These are phyloP conservation scores for Phaeotremella fagi DNA, from an alignment of 768 basidiomycete genomes.

Conservation along the genomic window DNA sequence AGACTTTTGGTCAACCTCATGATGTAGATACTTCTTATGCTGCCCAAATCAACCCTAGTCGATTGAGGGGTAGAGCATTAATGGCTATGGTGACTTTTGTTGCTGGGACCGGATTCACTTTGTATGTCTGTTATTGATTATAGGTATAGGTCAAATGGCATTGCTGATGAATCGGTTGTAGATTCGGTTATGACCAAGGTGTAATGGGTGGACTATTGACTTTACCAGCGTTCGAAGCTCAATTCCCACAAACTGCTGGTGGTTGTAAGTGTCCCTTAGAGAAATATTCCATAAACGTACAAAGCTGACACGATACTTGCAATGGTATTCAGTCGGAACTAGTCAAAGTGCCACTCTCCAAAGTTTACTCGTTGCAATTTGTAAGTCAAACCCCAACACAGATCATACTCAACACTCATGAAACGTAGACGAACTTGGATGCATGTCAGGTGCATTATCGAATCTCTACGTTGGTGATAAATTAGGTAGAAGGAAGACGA, in stretches of 20 bases:
- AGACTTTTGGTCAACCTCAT: too few relatives aligned
- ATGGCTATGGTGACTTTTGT: slow-evolving; percentile 19
- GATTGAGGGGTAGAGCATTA: slow-evolving; percentile 12
- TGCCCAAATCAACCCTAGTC: slow-evolving; percentile 6
- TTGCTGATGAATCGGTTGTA: slow-evolving; percentile 5
- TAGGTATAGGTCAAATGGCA: too few relatives aligned
- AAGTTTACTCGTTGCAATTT: slow-evolving; percentile 60
- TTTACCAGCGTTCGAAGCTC: slow-evolving; percentile 58
- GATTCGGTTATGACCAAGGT: slow-evolving; percentile 70
- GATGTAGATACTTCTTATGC: slow-evolving; percentile 1
- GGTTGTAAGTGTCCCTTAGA: slow-evolving; percentile 14
- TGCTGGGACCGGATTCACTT: slow-evolving; percentile 13
- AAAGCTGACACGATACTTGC: too few relatives aligned
- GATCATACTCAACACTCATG: neutral
- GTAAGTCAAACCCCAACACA: slow-evolving; percentile 48
- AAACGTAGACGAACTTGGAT: slow-evolving; percentile 59
- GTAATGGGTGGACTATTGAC: slow-evolving; percentile 66
- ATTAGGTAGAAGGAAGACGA: slow-evolving; percentile 30
- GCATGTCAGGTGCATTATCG: slow-evolving; percentile 60
- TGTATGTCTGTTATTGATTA: neutral
- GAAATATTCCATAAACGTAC: neutral
- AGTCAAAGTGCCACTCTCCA: slow-evolving; percentile 55
- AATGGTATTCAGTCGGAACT: slow-evolving; percentile 21
- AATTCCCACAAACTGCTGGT: slow-evolving; percentile 58
- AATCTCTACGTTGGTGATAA: slow-evolving; percentile 52